Evolutionary conservation across 2,329 filamentous ascomycete species (phyloP), one percentile per base, ranked within the genome.

Genomic region (Conoideocrella luteorostrata): DNA sequence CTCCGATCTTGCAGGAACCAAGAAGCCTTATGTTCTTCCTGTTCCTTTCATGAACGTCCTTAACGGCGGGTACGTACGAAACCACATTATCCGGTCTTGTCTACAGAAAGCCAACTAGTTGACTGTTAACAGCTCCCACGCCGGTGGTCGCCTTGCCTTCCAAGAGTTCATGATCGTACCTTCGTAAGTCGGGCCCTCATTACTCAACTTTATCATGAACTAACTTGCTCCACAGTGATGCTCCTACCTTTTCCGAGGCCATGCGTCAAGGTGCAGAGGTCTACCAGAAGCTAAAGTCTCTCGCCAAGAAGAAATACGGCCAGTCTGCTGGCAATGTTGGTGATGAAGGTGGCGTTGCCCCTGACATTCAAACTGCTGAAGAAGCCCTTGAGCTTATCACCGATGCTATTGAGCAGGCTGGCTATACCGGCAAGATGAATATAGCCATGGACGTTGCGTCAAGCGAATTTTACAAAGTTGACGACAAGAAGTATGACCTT

Each of bases 391-490:
- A 95, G 69, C 84, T 98, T 63, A 97, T 98, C 74, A 86, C 84
- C 55, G 86, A 89, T 39, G 84, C 93, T 64, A 98, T 98, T 56
- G 88, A 96, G 73, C 73, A 89, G 73, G 87, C 91, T 55, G 93
- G 93, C 56, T 97, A 98, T 79, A 89, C 86, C 47, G 93, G 91
- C 70, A 77, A 93, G 79, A 84, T 98, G 69, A 88, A 95, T 71
- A 98, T 98, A 61, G 93, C 93, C 67, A 95, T 98, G 89, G 93
- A 98, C 64, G 91, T 97, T 66, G 93, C 93, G 55, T 96, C 93
- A 54, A 95, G 87, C 77, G 93, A 98, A 72, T 98, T 98, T 81
- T 98, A 98, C 86, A 97, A 97, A 78, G 71, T 76, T 61, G 88
- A 93, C 41, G 91, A 75, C 67, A 96, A 97, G 86, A 97, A 97